phyloP scores from a whole-genome alignment of 129 eudicot genomes.

The Escallonia herrerae region DNA sequence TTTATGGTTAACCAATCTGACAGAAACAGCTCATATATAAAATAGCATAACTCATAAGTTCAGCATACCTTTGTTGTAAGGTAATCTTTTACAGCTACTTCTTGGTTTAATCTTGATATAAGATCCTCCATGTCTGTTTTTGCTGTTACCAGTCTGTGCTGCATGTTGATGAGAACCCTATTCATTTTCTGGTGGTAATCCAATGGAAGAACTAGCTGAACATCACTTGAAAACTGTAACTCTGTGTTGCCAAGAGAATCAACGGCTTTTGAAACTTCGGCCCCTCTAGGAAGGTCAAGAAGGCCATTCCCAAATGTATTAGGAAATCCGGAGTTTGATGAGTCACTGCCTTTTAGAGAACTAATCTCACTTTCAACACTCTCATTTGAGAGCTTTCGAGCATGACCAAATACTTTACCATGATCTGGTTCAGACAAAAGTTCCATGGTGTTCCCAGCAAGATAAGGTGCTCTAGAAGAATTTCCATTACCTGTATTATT shows the following conservation, averaged over 20 bases:
- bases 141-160: constrained; percentile 78
- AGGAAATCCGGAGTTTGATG: constrained; percentile 43
- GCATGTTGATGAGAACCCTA: constrained; percentile 66
- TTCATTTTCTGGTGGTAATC: constrained; percentile 74
- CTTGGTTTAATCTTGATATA: constrained; percentile 86
- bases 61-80: constrained; percentile 75
- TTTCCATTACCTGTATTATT: constrained; percentile 36
- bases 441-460: constrained; percentile 24
- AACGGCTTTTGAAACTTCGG: constrained; percentile 32
- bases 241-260: constrained; percentile 33
- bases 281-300: constrained; percentile 27
- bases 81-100: constrained; percentile 88
- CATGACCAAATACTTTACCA: constrained; percentile 34
- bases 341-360: constrained; percentile 48
- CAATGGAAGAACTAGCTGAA: constrained; percentile 54
- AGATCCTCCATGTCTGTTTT: constrained; percentile 98
- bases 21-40: too few relatives aligned
- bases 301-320: constrained; percentile 32
- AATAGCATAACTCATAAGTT: not conserved
- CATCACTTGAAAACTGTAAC: constrained; percentile 25
- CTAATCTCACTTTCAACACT: constrained; percentile 58
- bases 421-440: constrained; percentile 34
- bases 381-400: constrained; percentile 53
- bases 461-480: constrained; percentile 27
- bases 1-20: too few relatives aligned